Evolutionary conservation across 2,329 filamentous ascomycete genomes (phyloP).

Genomic region (Aspergillus sp.): DNA sequence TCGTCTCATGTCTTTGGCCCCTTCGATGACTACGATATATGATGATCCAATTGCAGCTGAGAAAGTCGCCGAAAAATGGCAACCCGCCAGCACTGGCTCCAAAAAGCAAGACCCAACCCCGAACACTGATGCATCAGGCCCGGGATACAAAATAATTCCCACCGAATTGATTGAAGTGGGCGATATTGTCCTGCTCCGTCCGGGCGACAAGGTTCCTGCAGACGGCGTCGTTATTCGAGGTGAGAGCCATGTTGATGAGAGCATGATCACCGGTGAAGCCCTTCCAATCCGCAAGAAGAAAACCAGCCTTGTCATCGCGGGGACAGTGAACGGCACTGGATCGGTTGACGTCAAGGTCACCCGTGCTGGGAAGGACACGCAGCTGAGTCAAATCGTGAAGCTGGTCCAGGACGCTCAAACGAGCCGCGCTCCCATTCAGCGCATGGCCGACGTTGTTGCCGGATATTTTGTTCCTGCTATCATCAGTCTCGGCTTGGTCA

Average conservation of each 20-base stretch:
- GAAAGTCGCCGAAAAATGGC: conserved; percentile 81
- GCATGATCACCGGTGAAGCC: conserved; percentile 96
- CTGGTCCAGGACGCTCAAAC: conserved; percentile 98
- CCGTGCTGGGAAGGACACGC: conserved; percentile 87
- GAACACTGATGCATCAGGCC: conserved; percentile 39
- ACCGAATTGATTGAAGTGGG: conserved; percentile 92
- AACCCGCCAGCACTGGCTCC: conserved; percentile 18
- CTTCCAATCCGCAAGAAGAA: conserved; percentile 90
- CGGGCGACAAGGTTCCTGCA: conserved; percentile 93
- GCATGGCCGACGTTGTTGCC: conserved; percentile 82
- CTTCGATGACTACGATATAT: conserved; percentile 96
- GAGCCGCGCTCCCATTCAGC: conserved; percentile 87
- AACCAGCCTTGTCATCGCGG: conserved; percentile 76
- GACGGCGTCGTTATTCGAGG: conserved; percentile 84
- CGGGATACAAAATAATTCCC: conserved; percentile 76
- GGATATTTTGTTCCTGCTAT: conserved; percentile 93
- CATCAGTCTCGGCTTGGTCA: conserved; percentile 74
- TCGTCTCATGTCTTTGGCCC: conserved; percentile 88
- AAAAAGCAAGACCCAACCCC: conserved; percentile 8
- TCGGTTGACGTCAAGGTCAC: conserved; percentile 89
- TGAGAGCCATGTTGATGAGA: conserved; percentile 92
- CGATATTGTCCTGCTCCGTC: conserved; percentile 86
- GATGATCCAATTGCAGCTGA: conserved; percentile 88
- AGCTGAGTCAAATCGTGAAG: conserved; percentile 96
- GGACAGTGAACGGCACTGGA: conserved; percentile 91